Conservation (phyloP, 2,329 filamentous ascomycete species). For the Ophiosphaerella korrae region DNA sequence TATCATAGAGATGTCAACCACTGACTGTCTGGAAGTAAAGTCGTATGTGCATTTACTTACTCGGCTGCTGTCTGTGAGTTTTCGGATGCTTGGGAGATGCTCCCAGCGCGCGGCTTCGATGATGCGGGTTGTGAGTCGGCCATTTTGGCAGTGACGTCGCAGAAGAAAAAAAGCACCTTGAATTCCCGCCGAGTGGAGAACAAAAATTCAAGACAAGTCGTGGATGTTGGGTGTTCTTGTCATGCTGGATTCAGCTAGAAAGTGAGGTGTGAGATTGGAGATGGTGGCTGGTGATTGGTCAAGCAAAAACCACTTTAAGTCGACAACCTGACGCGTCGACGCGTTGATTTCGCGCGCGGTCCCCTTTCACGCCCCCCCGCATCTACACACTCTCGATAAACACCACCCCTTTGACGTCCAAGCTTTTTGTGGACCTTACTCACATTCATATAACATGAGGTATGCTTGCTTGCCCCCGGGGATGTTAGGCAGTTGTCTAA, state of each 20-base stretch:
- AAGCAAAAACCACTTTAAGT: slow-evolving; percentile 18
- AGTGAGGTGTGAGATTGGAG: background rate
- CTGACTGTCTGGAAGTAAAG: too few species aligned
- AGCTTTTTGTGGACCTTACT: background rate
- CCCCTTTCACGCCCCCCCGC: slow-evolving; percentile 2
- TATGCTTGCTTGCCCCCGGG: slow-evolving; percentile 6
- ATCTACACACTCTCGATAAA: slow-evolving; percentile 1
- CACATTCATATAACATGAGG: slow-evolving; percentile 26
- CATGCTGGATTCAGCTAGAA: too few species aligned
- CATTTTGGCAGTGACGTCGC: slow-evolving; percentile 19
- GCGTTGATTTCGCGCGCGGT: slow-evolving; percentile 9
- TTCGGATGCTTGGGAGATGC: slow-evolving; percentile 54
- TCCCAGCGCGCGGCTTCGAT: slow-evolving; percentile 42
- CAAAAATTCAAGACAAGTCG: background rate
- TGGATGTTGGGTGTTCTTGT: background rate
- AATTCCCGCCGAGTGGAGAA: background rate
- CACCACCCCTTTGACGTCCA: background rate
- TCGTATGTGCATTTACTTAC: slow-evolving; percentile 25
- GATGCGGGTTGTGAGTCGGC: slow-evolving; percentile 33
- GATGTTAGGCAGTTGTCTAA: background rate
- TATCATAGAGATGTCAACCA: slow-evolving; percentile 42
- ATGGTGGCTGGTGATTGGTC: slow-evolving; percentile 19
- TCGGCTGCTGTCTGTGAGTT: slow-evolving; percentile 61
- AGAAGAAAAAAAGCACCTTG: too few species aligned
- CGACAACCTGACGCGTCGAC: slow-evolving; percentile 18